A percentile compares a stretch with the other conserved stretches of the same genome.
These are phyloP conservation scores for Brassica juncea DNA, from an alignment of 345 rosid species.

Conservation along the genomic window DNA sequence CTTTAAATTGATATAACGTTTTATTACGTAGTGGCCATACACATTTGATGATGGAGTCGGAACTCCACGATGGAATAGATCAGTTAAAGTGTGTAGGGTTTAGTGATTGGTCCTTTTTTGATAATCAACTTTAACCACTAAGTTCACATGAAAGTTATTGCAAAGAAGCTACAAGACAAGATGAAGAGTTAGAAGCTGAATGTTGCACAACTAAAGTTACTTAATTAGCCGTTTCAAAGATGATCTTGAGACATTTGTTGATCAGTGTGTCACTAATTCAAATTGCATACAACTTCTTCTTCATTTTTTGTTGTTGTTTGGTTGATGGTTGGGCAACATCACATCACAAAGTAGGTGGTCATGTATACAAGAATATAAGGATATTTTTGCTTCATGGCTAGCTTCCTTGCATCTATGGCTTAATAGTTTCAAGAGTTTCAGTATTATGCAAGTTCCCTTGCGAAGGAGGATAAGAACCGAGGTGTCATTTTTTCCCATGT, in stretches of 20 bases:
- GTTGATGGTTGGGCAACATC: background rate
- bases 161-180: slow-evolving; percentile 50
- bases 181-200: slow-evolving; percentile 37
- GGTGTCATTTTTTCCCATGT: background rate
- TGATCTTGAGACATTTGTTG: slow-evolving; percentile 1
- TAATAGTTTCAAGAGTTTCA: background rate
- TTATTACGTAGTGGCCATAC: background rate
- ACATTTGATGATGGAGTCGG: background rate
- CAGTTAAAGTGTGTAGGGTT: background rate
- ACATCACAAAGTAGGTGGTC: slow-evolving; percentile 1
- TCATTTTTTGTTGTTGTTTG: background rate
- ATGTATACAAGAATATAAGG: background rate
- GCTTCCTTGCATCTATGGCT: background rate
- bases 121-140: background rate
- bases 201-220: slow-evolving; percentile 50
- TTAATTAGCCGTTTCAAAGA: slow-evolving; percentile 32
- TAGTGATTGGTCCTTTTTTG: background rate
- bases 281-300: background rate
- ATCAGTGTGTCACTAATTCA: background rate
- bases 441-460: too few relatives aligned
- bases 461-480: background rate
- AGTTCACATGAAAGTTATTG: slow-evolving; percentile 20
- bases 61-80: background rate
- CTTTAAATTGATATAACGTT: slow-evolving; percentile 1
- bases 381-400: background rate